Base-by-base conservation (phyloP, 108 stramenopile genomes). In the Cyclotella baltica region DNA sequence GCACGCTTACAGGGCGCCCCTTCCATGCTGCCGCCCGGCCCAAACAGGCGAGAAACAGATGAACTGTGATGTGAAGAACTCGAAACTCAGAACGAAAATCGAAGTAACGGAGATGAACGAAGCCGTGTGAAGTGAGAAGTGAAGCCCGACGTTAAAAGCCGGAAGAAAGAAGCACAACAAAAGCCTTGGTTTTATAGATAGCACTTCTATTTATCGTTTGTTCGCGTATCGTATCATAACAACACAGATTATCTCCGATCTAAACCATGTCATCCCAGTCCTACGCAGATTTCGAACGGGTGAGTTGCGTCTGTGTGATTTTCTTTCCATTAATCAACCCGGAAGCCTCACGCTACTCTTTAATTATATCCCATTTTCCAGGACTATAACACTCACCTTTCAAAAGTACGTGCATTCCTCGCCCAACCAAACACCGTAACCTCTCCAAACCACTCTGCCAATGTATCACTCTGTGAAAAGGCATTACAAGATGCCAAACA, bases 361-460 rank as follows among this genome's bases (percentile, higher is more conserved):
- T n/a, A n/a, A n/a, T n/a, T n/a, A n/a, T n/a, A 40, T 11, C 48
- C 9, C 18, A 25, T 46, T 31, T 22, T 27, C 35, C 58, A 93
- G 89, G 92, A 93, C 55, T 93, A 93, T 85, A 80, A 93, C 61
- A 73, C 63, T 30, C 68, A 79, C 38, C 77, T 93, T 0, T 85
- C 88, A 16, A 80, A 81, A 46, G 89, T 91, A 57, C 88, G 92
- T 3, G 87, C 86, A 22, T 91, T 84, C 61, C 76, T 93, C 16
- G 90, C 92, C 8, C 76, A 76, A 76, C 67, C 76, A 52, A 67
- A 34, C 15, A 67, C 56, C 25, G n/a, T 31, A 29, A 56, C 38
- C 30, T 23, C 62, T 23, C 31, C 61, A 2, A 55, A 70, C 19
- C 46, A 36, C 36, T 51, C 57, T 25, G 18, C 48, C 20, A 55